A percentile compares a stretch with the other conserved stretches of the same genome.
These are phyloP conservation scores for Gnomoniopsis sp. DNA, from an alignment of 2,329 filamentous ascomycete genomes.

Conservation along the genomic window DNA sequence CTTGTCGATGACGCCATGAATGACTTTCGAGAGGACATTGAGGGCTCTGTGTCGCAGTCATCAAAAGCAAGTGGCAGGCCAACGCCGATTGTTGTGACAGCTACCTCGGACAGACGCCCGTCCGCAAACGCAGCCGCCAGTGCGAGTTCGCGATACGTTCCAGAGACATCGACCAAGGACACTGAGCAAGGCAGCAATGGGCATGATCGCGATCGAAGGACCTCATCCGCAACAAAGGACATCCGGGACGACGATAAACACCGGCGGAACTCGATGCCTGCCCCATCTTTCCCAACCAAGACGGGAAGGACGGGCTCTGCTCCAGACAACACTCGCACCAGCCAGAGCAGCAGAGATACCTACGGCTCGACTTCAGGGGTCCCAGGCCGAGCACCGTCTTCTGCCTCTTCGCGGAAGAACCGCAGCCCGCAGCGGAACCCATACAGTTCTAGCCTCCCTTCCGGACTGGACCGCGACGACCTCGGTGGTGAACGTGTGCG, in stretches of 20 bases:
- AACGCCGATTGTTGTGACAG: conserved; percentile 1
- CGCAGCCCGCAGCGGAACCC: conserved; percentile 16
- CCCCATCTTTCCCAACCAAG: conserved; percentile 2
- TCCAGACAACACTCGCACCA: background rate
- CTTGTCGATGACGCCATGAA: conserved; percentile 59
- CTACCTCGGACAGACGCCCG: conserved; percentile 5
- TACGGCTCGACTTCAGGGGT: background rate
- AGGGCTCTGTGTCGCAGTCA: conserved; percentile 1
- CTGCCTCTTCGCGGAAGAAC: conserved; percentile 11
- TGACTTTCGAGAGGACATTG: conserved; percentile 32
- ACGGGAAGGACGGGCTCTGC: conserved; percentile 10
- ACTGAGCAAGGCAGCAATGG: conserved; percentile 2
- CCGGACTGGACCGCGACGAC: conserved; percentile 7
- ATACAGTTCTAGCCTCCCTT: conserved; percentile 12
- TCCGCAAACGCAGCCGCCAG: background rate
- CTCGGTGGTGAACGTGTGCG: background rate
- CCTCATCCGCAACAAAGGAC: conserved; percentile 3
- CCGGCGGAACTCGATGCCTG: conserved; percentile 7
- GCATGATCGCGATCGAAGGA: conserved; percentile 1
- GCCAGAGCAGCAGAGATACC: conserved; percentile 4
- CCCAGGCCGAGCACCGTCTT: background rate
- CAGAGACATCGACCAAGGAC: conserved; percentile 2
- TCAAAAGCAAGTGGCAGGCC: background rate
- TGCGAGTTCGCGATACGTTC: conserved; percentile 10
- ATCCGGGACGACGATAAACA: conserved; percentile 3